Evolutionary conservation across 1,284 basidiomycete genomes (phyloP), one percentile per base, ranked within the genome.

Genomic region (Kalmanozyma brasiliensis): DNA sequence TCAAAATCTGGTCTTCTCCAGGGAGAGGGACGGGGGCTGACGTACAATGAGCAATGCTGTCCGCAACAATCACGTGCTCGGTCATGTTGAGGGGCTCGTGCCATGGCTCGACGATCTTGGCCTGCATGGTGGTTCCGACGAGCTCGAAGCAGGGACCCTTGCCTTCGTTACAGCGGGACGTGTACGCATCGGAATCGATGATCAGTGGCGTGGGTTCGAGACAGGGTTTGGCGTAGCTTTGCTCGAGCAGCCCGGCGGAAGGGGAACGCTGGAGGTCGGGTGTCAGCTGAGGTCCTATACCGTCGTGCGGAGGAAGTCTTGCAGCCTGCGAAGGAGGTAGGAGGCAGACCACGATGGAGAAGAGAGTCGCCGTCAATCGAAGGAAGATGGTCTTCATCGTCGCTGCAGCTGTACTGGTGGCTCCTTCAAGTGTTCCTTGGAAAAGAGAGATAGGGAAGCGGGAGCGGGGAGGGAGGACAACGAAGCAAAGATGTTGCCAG

Each of bases 121-220:
- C 16, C 14, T 13, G 7, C 26, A 29, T 29, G 7, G 6, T 29
- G 7, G 6, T 24, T 4, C 20, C 41, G 8, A 14, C 8, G 13
- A 32, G 20, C 8, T 34, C 32, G 36, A 55, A 49, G 42, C 55
- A 58, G 10, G 48, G 48, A n/a, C 46, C 40, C 5, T 38, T 49
- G 11, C 8, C 6, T 9, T n/a, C 10, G 3, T 14, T 8, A 19
- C 48, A 58, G 7, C 48, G 47, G 1, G 10, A 22, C 13, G 34
- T n/a, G 23, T 46, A 58, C 3, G 8, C 42, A 5, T 37, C 35
- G 1, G 23, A 7, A 16, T 57, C 41, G 16, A 49, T 35, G 3
- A 16, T 24, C 34, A 57, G n/a, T 6, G 36, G 42, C 4, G 55
- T 58, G 19, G 22, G 20, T 6, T 35, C n/a, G n/a, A 16, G 19